These are phyloP conservation scores for Saccharomycopsis fibuligera DNA, from an alignment of 805 yeast species.

Conservation along the genomic window DNA sequence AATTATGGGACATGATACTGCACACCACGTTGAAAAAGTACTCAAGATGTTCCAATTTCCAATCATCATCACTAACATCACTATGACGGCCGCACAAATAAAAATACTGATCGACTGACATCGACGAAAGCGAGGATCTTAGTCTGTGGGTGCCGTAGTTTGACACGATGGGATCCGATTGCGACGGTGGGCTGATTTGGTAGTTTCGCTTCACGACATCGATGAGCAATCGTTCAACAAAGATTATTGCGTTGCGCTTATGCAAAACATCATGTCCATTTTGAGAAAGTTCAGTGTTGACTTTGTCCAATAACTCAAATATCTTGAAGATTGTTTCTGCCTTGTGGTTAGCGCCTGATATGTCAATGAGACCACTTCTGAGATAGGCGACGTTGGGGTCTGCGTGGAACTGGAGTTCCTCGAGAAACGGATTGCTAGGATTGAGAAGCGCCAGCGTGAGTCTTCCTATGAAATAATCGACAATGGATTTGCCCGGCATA, in stretches of 20 bases:
- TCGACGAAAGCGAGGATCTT: not conserved
- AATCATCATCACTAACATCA: too few species aligned
- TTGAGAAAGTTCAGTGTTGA: not conserved
- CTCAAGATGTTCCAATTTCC: too few species aligned
- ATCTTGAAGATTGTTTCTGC: not conserved
- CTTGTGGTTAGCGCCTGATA: not conserved
- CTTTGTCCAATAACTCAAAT: not conserved
- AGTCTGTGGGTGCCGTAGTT: conserved; percentile 1
- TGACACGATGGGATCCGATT: not conserved
- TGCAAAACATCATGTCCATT: not conserved
- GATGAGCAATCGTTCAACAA: not conserved
- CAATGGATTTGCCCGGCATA: too few species aligned
- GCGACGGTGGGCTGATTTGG: not conserved
- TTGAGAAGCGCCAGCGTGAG: not conserved
- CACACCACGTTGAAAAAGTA: too few species aligned
- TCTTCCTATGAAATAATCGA: not conserved
- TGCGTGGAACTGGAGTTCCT: not conserved
- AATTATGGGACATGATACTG: not conserved
- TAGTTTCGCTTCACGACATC: not conserved
- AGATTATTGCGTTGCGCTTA: not conserved
- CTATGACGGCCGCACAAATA: too few species aligned
- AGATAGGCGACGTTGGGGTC: not conserved
- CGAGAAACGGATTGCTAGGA: too few species aligned
- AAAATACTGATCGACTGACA: not conserved
- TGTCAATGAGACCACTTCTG: not conserved